Evolutionary conservation across 192 early-diverging fungal genomes (phyloP), one percentile per base, ranked within the genome.

Genomic region (Umbelopsis sp.): DNA sequence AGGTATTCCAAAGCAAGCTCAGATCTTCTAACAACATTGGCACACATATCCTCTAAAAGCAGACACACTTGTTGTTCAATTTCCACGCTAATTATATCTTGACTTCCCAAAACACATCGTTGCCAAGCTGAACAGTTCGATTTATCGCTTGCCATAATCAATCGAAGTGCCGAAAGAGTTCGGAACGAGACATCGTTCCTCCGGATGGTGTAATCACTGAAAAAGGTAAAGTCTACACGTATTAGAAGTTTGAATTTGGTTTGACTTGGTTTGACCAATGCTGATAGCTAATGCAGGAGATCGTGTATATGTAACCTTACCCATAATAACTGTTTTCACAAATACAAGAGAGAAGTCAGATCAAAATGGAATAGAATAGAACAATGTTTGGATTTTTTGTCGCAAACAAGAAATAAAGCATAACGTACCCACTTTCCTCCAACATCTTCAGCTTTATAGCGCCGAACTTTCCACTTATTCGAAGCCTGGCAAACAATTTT

Each of bases 121-220:
- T 62, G 29, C 56, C 56, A 62, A 4, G 56, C 29, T 0, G 56
- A 20, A 34, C 56, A 62, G 16, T 62, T 26, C 2, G 31, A 0
- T 29, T 31, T 62, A 62, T 62, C 20, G 10, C 29, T 17, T 2
- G 56, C 56, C 31, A 62, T 29, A 4, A 62, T 34, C 16, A 88
- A 54, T 17, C 87, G 80, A 68, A 86, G 67, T 26, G 82, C 83
- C 1, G 73, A 75, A 24, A 86, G 45, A 17, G 86, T 51, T 51
- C 87, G 74, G 75, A 84, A 87, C 9, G 84, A 85, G 0, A 83
- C 74, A 20, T 87, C 84, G 11, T 77, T 68, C 69, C 56, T 59
- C 47, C 80, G 81, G 7, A 87, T 75, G 0, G 80, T 76, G 73
- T 87, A 87, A 67, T 87, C 86, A 16, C 84, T 84, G 26, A 21